Conservation (phyloP, 495 filamentous ascomycete species). For the Lasiosphaeria ovina region DNA sequence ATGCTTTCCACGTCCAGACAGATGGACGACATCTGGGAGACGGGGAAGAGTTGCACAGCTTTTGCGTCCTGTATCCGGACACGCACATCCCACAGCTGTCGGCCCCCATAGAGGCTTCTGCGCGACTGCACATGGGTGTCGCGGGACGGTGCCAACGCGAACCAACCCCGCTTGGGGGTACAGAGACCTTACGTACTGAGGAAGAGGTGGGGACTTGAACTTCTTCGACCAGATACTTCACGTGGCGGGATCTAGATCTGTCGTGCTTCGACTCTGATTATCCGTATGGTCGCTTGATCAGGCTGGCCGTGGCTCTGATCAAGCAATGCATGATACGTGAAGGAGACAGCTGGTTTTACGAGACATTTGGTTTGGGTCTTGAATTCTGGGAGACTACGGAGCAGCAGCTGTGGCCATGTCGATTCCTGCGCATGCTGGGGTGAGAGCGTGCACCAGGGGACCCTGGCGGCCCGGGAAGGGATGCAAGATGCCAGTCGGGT, state of each 20-base stretch:
- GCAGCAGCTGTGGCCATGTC: neutral
- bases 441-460: neutral
- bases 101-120: conserved; percentile 14
- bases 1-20: neutral
- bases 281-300: neutral
- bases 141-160: conserved; percentile 8
- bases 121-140: conserved; percentile 7
- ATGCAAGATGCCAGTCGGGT: neutral
- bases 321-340: neutral
- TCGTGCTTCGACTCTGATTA: neutral
- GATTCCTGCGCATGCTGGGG: neutral
- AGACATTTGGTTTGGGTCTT: neutral
- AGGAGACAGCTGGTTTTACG: neutral
- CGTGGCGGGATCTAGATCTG: conserved; percentile 7
- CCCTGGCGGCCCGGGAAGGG: neutral
- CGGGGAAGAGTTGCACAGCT: neutral
- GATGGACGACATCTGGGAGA: neutral
- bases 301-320: too few relatives aligned
- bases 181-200: neutral
- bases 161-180: conserved; percentile 5
- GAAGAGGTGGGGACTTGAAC: neutral
- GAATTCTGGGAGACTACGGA: neutral
- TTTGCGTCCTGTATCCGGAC: neutral
- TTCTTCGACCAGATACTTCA: conserved; percentile 2
- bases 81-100: conserved; percentile 6